Evolutionary conservation across 1,284 basidiomycete genomes (phyloP), one percentile per base, ranked within the genome.

Genomic region (Pseudozyma sp.): DNA sequence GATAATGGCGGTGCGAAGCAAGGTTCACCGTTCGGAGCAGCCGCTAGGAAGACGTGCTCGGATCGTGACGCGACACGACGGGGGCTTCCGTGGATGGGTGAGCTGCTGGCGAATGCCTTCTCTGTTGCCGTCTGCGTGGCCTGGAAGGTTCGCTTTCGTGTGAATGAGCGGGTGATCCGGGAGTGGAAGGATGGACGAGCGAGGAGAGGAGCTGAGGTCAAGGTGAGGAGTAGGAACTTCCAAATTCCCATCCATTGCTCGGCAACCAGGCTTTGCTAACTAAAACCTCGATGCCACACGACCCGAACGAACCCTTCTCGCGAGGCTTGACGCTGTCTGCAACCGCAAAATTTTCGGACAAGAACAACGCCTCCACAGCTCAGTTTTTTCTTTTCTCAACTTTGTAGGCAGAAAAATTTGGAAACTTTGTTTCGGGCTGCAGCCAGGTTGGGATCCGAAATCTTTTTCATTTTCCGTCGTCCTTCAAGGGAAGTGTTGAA

Each of bases 241-340:
- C 24, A 24, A 24, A 24, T 24, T 24, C 24, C 24, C 24, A 24
- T 24, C 24, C 24, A 24, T 24, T 24, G 24, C 24, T 47, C 53
- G 53, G 44, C 44, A 54, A 46, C 8, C 43, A 37, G 54, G 54
- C 54, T 55, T 55, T 55, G 54, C 54, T 55, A 40, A 55, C 45
- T 14, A n/a, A 11, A 10, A 40, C 29, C 10, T 42, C 35, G 43
- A 44, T 45, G 52, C 54, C 54, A 55, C 54, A 55, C 54, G 54
- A 55, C 54, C 54, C 19, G 16, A 53, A 53, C 7, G 16, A 14
- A 16, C 17, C 17, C n/a, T 42, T 30, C n/a, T 43, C 24, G 24
- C 24, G 24, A 24, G n/a, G 17, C 7, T 19, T n/a, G 39, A 7
- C 19, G 31, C 46, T 33, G 16, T 55, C 30, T 47, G 54, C 45